phyloP scores from a whole-genome alignment of 75 land plant species.

The Selaginella tamariscina region DNA sequence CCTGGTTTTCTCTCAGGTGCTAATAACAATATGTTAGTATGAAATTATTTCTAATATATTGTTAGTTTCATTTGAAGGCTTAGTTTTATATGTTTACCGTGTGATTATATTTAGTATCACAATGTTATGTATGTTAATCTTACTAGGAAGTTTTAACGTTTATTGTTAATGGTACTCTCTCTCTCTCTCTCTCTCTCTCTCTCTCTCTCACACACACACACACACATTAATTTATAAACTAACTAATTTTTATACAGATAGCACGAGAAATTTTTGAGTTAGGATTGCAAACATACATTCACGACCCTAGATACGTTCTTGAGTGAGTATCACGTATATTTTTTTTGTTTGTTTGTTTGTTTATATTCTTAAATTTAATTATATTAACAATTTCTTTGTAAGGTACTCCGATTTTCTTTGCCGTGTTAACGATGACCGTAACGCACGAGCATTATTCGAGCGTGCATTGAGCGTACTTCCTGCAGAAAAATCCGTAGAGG shows the following conservation, averaged over 20 bases:
- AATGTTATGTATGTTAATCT: too few relatives aligned
- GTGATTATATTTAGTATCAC: too few relatives aligned
- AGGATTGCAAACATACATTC: constrained; percentile 79
- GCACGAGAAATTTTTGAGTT: constrained; percentile 94
- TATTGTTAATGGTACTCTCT: too few relatives aligned
- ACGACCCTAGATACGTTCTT: constrained; percentile 79
- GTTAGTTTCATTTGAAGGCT: too few relatives aligned
- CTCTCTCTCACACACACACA: too few relatives aligned
- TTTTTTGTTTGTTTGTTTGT: neutral
- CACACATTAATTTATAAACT: neutral
- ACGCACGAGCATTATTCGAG: constrained; percentile 92
- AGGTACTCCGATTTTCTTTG: constrained; percentile 97
- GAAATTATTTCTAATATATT: too few relatives aligned
- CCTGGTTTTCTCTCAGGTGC: too few relatives aligned
- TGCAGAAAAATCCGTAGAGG: constrained; percentile 88
- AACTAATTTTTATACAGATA: constrained; percentile 35
- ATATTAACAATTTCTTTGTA: neutral
- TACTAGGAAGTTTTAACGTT: too few relatives aligned
- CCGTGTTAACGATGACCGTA: constrained; percentile 95
- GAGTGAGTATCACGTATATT: constrained; percentile 39
- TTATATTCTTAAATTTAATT: constrained; percentile 1
- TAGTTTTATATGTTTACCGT: too few relatives aligned
- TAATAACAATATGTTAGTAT: too few relatives aligned
- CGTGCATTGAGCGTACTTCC: constrained; percentile 84
- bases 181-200: too few relatives aligned